Base-by-base conservation (phyloP, 1,139 yeast genomes). In the Protomyces pachydermus region DNA sequence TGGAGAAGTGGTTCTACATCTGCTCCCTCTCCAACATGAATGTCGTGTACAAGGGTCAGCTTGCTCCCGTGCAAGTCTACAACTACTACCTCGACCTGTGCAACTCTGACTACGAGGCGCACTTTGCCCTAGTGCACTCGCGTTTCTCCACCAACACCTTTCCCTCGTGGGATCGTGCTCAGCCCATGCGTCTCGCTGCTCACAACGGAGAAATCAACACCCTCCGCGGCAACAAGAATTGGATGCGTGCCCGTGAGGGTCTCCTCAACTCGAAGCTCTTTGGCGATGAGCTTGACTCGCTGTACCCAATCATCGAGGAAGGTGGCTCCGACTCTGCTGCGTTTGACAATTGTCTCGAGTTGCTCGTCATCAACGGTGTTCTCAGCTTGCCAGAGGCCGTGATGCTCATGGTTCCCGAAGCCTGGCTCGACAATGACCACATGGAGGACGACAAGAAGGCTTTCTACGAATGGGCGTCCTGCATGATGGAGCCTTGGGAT, bases 301-400 rank as follows among this genome's bases (percentile, higher is more conserved):
- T 93, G 69, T 91, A 87, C 77, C 98, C 98, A 28, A 88, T 93
- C 73, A 91, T 93, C 70, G 98, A 93, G 77, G 98, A 93, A 78
- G 98, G 98, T 71, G 98, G 98, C 64, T 91, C 97, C 37, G 98
- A 93, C 76, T 93, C 98, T n/a, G 98, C 97, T 62, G 97, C 98
- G 28, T 86, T 93, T 70, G 98, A 93, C 78, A 93, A 93, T 73
- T 98, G 93, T 25, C 82, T 93, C 72, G 98, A 93, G 77, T 80
- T 93, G 71, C 82, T 93, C 71, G 95, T 91, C 65, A 87, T 90
- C 69, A 91, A 91, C 76, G 98, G 98, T 67, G 91, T 88, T 48
- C 80, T 93, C 68, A 85, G 97, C 2, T 81, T 93, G 70, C 98
- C 98, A 16, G 98, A 93, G 77, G 98, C 98, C 10, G 91, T 93